Base-by-base conservation (phyloP, 257 asterid genomes). In the Catharanthus roseus region DNA sequence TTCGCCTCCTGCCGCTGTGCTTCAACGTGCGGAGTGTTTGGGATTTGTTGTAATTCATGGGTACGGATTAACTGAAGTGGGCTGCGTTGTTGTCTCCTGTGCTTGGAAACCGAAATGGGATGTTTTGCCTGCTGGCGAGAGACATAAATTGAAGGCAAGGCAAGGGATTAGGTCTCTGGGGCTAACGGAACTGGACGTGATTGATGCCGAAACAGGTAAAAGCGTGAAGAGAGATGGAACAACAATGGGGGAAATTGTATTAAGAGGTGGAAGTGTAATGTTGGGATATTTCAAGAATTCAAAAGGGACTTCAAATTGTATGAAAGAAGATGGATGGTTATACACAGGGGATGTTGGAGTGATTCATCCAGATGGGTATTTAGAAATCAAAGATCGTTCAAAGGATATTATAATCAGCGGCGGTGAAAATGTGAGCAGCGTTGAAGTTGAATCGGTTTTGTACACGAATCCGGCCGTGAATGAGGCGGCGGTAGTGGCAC, bases 401-500 rank as follows among this genome's bases (percentile, higher is more conserved):
- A 90, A 90, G 79, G 93, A 90, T 12, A 78, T 90, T 0, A 90
- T 90, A 29, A 90, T 90, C 2, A 70, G 77, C 51, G 96, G 97
- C 1, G 97, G 97, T 0, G 97, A 90, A 80, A 90, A 90, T 31
- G 80, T 90, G 72, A 90, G 97, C 76, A 90, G 97, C 66, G 88
- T 90, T 55, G 97, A 90, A 77, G 93, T 90, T 1, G 95, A 90
- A 70, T 81, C 97, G 1, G 93, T 86, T 18, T 78, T 90, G 45
- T 90, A 90, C 70, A 50, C 87, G 4, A 72, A 85, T 44, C 90
- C 88, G 36, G 81, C 33, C 73, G 87, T 90, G 64, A 77, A 85
- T 45, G 97, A 90, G 88, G 97, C 86, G 12, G 97, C 97, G 36
- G 97, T 85, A 82, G 97, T 90, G 83, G 96, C 97, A 7, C 79